phyloP scores from a whole-genome alignment of 805 yeast genomes.

The Citeromyces matritensis region DNA sequence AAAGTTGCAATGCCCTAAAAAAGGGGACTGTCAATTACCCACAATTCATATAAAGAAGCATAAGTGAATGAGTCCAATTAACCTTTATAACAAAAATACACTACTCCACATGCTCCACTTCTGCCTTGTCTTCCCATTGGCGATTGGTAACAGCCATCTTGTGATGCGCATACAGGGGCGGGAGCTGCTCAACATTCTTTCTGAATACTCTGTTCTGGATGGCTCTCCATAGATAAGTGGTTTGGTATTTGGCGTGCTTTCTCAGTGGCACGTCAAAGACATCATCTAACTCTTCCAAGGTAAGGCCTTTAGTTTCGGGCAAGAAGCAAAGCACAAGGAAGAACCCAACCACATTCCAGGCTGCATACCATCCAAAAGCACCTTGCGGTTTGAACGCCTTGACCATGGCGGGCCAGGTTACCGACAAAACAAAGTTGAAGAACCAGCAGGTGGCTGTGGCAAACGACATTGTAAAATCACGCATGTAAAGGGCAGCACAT shows the following conservation, averaged over 20 bases:
- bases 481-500: conserved; percentile 62
- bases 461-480: conserved; percentile 70
- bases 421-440: conserved; percentile 53
- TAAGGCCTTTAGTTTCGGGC: conserved; percentile 59
- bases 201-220: conserved; percentile 32
- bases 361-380: conserved; percentile 83
- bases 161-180: conserved; percentile 40
- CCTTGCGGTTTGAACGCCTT: conserved; percentile 64
- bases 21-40: too few species aligned
- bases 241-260: conserved; percentile 37
- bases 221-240: conserved; percentile 21
- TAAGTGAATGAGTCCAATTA: too few species aligned
- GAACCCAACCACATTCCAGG: conserved; percentile 63
- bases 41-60: too few species aligned
- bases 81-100: conserved; percentile 1
- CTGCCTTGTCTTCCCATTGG: conserved; percentile 47
- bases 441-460: conserved; percentile 70
- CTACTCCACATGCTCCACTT: conserved; percentile 30
- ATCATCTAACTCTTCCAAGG: conserved; percentile 66
- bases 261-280: conserved; percentile 48
- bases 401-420: conserved; percentile 67
- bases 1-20: too few species aligned
- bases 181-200: conserved; percentile 27
- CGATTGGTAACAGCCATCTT: conserved; percentile 45
- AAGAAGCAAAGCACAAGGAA: conserved; percentile 56